Base-by-base conservation (phyloP, 768 basidiomycete genomes). In the Megacollybia marginata region DNA sequence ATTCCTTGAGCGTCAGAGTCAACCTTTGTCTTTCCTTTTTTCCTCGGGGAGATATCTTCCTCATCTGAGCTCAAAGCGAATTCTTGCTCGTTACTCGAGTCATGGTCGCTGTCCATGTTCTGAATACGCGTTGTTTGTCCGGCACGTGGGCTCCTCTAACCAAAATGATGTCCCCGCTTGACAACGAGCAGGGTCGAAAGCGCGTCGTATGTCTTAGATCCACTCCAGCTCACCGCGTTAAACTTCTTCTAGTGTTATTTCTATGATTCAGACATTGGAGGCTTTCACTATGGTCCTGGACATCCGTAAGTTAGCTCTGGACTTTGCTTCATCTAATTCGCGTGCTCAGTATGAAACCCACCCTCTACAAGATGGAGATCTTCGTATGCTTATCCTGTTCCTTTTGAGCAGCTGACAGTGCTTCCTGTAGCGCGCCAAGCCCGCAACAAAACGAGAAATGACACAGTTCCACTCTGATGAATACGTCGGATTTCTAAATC, bases 331-430 rank as follows among this genome's bases (percentile, higher is more conserved):
- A 13, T 35, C 23, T 54, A 31, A 49, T 52, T 36, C 40, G 47
- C 42, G 34, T 49, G 12, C 49, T 55, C 57, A 92, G 90, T 33
- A 96, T 96, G 93, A 95, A 96, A 62, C 95, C 95, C 6, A 97
- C 95, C 18, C 70, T 99, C 15, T 99, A 99, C 74, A 93, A 93
- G 70, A 99, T 99, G 96, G 96, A 99, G 68, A 99, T 99, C 56
- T 99, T 97, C 59, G 96, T 97, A 62, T 58, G 96, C 76, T 46
- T 7, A 16, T 44, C 18, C 8, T 28, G 13, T 49, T 15, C 16
- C n/a, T 34, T 31, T 31, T 34, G 40, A 38, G 12, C 10, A 32
- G n/a, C 49, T 15, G 44, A 20, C 35, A 48, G 51, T 32, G 47
- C 15, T 47, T 48, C 36, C 31, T 42, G 23, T 59, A 99, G 96